Evolutionary conservation across 495 filamentous ascomycete genomes (phyloP), one percentile per base, ranked within the genome.

Genomic region (Aspergillus cavernicola): DNA sequence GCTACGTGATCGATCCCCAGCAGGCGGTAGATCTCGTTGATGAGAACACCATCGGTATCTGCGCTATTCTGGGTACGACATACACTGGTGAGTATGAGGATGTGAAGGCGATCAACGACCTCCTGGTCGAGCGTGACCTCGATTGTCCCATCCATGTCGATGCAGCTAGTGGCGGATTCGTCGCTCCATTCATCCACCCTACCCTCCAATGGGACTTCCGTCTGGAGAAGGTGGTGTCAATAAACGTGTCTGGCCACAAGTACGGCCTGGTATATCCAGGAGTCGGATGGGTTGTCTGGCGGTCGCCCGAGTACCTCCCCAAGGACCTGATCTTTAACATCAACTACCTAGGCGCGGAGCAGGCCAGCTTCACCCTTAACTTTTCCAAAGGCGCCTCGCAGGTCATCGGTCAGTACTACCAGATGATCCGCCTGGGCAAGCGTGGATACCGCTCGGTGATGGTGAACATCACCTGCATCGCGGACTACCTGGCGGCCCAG

Each of bases 81-180:
- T 95, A 95, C 69, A 96, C 91, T 15, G 91, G 91, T 41, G 87
- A 96, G 74, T 96, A 96, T 58, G 91, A 96, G 69, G 90, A 96
- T 63, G 82, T 90, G 61, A 92, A 95, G 76, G 85, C 77, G 6
- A 86, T 96, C 66, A 95, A 95, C 60, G 89, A 95, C 64, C 68
- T 95, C 9, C 72, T 96, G 37, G 60, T 88, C 9, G 70, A 90
- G 71, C 83, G 76, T 54, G 77, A 76, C 16, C 80, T 95, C 49
- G 85, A 93, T 67, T 83, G 81, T 40, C 86, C 88, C 2, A 95
- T 96, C 64, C 91, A 96, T 65, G 89, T 96, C 32, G 91, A 96
- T 60, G 91, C 91, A 28, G 91, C 91, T 26, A 86, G 82, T 47
- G 91, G 91, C 66, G 91, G 91, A 16, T 96, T 96, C 63, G 90